Base-by-base conservation (phyloP, 176 grass and related monocot genomes). In the Rhynchospora breviuscula region DNA sequence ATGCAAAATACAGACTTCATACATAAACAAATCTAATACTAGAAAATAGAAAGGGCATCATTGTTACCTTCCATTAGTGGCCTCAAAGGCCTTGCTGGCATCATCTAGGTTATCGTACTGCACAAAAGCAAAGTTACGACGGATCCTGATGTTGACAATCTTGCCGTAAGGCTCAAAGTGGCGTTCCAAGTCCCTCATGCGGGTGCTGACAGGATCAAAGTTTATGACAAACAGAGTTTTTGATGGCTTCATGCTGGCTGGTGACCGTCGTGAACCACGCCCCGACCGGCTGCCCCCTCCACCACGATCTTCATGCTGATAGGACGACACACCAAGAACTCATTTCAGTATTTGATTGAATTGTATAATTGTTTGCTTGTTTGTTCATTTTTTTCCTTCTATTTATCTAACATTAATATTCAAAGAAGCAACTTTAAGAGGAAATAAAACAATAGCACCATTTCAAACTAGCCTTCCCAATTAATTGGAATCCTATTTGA, bases 161-260 rank as follows among this genome's bases (percentile, higher is more conserved):
- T 93, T 95, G 67, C 97, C 97, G 86, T 93, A 99, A 49, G 90
- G 84, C 67, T 95, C 96, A 81, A 99, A 99, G 72, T 95, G 96
- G 65, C 84, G 90, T 83, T 99, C 96, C 77, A 99, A 67, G 87
- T 99, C 93, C 90, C 85, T 91, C 48, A 91, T 91, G 80, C 96
- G 94, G 33, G 96, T 99, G 83, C 82, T 89, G 75, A 99, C 88
- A 17, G 96, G 93, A 69, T 99, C 96, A 89, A 99, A 99, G 86
- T 99, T 99, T 61, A 99, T 99, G 46, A 99, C 96, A 85, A 99
- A 99, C 80, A 99, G 84, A 8, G 96, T 99, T 85, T 99, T 99
- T 15, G 96, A 93, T 9, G 93, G 96, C 82, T 21, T 95, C 25
- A 67, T 81, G 65, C 87, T 95, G 68, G 62, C 89, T 78, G 93